Conservation (phyloP, 371 early-diverging fungal genomes). For the Mortierella sp. region DNA sequence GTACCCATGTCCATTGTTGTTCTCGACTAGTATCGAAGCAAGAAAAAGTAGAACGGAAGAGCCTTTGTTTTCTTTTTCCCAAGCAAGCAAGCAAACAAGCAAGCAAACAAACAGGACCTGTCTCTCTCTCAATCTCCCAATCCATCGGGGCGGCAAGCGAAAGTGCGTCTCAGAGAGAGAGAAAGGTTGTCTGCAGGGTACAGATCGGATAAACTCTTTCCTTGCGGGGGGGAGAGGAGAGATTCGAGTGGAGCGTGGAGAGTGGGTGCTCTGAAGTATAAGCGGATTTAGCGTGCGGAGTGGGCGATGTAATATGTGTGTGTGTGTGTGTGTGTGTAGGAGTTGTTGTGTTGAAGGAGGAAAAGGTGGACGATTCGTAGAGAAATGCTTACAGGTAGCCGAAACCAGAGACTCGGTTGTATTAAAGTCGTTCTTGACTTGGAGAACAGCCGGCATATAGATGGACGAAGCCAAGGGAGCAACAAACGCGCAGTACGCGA, state of each 20-base stretch:
- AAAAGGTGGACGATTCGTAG: background rate
- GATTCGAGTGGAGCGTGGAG: background rate
- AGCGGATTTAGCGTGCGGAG: no score
- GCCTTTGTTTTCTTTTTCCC: no score
- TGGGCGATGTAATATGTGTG: background rate
- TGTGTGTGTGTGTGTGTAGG: background rate
- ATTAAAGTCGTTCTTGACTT: slow-evolving; percentile 48
- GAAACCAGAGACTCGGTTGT: slow-evolving; percentile 40
- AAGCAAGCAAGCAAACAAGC: no score
- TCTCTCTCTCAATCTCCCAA: no score
- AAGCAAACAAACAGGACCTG: no score
- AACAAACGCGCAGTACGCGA: slow-evolving; percentile 49
- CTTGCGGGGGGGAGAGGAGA: background rate
- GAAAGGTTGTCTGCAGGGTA: no score
- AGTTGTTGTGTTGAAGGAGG: background rate
- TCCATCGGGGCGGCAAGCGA: no score
- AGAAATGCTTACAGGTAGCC: slow-evolving; percentile 52
- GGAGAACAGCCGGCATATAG: slow-evolving; percentile 56
- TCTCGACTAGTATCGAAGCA: no score
- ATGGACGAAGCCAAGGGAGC: slow-evolving; percentile 51
- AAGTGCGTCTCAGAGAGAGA: background rate
- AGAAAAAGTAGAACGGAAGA: no score
- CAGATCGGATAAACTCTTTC: no score
- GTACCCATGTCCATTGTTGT: background rate
- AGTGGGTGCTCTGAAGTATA: no score